Evolutionary conservation across 2,329 filamentous ascomycete species (phyloP).

Genomic region (Gaeumannomyces tritici): DNA sequence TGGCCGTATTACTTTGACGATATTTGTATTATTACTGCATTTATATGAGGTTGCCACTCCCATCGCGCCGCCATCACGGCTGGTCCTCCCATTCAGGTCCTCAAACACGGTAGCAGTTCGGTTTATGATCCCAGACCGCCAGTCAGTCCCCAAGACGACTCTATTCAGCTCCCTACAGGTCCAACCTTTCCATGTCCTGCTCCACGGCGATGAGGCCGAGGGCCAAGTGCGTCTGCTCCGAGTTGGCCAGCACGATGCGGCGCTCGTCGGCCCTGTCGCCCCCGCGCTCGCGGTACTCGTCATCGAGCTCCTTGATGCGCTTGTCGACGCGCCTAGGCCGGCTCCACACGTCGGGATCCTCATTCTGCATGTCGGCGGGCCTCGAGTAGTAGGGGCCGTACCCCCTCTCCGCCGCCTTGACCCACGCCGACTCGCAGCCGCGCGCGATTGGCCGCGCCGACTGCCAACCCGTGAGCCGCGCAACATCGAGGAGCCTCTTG

Average conservation of each 20-base stretch:
- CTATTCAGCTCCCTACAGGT: slow-evolving; percentile 31
- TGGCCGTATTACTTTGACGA: not conserved
- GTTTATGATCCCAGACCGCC: not conserved
- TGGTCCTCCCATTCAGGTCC: not conserved
- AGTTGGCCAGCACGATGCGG: slow-evolving; percentile 49
- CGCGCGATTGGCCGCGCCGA: slow-evolving; percentile 71
- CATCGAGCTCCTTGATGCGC: slow-evolving; percentile 37
- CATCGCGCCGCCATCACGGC: too few relatives aligned
- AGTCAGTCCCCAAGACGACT: too few relatives aligned
- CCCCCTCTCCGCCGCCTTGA: slow-evolving; percentile 61
- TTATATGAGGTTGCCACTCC: not conserved
- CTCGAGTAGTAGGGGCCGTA: slow-evolving; percentile 65
- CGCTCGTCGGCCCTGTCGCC: slow-evolving; percentile 18
- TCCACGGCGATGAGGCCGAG: slow-evolving; percentile 73
- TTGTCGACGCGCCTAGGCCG: slow-evolving; percentile 40
- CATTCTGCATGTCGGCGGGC: slow-evolving; percentile 25
- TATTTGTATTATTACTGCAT: not conserved
- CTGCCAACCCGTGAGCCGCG: slow-evolving; percentile 78
- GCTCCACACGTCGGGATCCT: slow-evolving; percentile 34
- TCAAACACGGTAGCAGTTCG: not conserved
- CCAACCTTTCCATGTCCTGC: slow-evolving; percentile 58
- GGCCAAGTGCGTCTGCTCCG: slow-evolving; percentile 61
- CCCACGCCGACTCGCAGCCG: slow-evolving; percentile 80
- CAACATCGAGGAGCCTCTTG: slow-evolving; percentile 62
- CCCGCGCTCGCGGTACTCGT: slow-evolving; percentile 8